Conservation (phyloP, 768 basidiomycete species). For the Thelephora ganbajun region DNA sequence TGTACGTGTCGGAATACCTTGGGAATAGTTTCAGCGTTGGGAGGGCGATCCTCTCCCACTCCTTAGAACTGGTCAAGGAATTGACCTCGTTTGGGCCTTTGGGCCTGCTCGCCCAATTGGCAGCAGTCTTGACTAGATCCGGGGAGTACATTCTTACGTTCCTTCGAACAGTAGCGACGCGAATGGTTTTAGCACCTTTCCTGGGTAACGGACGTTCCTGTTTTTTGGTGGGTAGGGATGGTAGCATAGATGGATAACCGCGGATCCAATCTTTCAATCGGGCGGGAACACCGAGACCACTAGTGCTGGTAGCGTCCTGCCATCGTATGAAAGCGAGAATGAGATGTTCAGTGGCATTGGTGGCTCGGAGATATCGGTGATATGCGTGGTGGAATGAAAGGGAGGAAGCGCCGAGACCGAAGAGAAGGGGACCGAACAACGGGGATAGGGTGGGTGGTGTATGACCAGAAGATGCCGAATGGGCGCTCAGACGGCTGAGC, state of each 20-base stretch:
- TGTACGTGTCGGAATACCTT: conserved; percentile 61
- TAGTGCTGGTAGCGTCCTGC: conserved; percentile 41
- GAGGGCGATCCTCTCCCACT: conserved; percentile 67
- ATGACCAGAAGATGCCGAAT: conserved; percentile 76
- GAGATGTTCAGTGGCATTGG: conserved; percentile 84
- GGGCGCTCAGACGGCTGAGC: conserved; percentile 67
- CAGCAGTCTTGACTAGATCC: conserved; percentile 62
- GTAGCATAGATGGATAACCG: conserved; percentile 74
- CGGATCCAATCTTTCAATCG: conserved; percentile 88
- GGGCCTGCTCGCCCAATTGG: conserved; percentile 31
- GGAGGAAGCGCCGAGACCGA: conserved; percentile 53
- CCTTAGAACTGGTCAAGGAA: conserved; percentile 45
- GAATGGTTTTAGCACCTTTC: conserved; percentile 63
- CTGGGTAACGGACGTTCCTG: conserved; percentile 48
- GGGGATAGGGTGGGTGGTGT: conserved; percentile 84
- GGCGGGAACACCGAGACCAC: conserved; percentile 54
- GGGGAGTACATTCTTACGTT: conserved; percentile 81
- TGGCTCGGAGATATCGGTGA: conserved; percentile 61
- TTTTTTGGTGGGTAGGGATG: conserved; percentile 34
- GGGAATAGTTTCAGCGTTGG: conserved; percentile 45
- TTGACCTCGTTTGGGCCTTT: conserved; percentile 22
- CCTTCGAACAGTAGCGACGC: conserved; percentile 62
- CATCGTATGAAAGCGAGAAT: conserved; percentile 83
- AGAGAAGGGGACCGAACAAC: conserved; percentile 80
- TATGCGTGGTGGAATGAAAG: conserved; percentile 46